Evolutionary conservation across 331 rosid genomes (phyloP).

Genomic region (Acacia concinna): DNA sequence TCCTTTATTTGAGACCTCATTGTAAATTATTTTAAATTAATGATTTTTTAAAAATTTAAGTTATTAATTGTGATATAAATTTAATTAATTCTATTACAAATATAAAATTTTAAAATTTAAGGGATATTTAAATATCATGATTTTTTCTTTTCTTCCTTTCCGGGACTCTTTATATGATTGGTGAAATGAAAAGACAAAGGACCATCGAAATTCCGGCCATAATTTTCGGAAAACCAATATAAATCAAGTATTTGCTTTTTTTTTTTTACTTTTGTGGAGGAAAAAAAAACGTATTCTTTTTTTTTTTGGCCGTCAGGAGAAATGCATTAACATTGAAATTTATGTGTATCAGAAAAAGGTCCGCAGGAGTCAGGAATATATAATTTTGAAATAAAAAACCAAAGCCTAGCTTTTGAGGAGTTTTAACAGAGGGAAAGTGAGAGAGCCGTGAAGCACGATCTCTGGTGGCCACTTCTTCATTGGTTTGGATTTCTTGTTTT

Average conservation of each 20-base stretch:
- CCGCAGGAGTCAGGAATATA: neutral
- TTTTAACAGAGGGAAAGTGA: neutral
- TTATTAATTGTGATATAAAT: too few relatives aligned
- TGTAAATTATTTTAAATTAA: too few relatives aligned
- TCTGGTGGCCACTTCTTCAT: neutral
- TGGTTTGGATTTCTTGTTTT: conserved; percentile 7
- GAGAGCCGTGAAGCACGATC: neutral
- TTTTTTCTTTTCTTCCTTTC: too few relatives aligned
- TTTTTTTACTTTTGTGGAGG: too few relatives aligned
- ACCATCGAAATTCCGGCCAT: conserved; percentile 37
- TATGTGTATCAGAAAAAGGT: neutral
- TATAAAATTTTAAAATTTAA: too few relatives aligned
- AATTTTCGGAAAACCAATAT: conserved; percentile 31
- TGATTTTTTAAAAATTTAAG: too few relatives aligned
- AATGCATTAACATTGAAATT: neutral
- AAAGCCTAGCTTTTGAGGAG: neutral
- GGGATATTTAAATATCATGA: too few relatives aligned
- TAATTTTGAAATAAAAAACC: neutral
- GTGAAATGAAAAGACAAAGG: neutral
- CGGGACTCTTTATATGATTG: neutral
- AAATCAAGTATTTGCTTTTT: neutral
- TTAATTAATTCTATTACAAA: too few relatives aligned
- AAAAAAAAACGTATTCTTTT: too few relatives aligned
- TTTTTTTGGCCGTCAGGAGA: too few relatives aligned
- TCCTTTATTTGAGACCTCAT: too few relatives aligned